Evolutionary conservation across 169 alveolate genomes (phyloP), one percentile per base, ranked within the genome.

Genomic region (Eimeria falciformis): DNA sequence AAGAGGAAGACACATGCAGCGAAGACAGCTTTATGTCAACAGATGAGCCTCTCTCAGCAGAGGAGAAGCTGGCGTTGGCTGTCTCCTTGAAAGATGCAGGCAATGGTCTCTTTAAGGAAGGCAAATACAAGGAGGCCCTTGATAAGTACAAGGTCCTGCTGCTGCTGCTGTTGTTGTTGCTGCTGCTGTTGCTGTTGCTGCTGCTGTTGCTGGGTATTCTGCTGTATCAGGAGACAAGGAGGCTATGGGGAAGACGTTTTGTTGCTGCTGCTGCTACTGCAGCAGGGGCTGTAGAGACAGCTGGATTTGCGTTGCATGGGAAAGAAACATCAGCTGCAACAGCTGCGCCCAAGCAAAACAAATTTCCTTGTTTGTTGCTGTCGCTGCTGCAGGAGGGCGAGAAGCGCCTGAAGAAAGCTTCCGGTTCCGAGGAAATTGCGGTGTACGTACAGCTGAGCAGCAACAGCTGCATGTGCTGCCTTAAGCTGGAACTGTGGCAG

Each of bases 381-480:
- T 23, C 29, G 53, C 53, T 27, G 5, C 53, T 37, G 73, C 90
- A 82, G 90, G 77, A 25, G 58, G 90, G 90, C 1, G 37, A 29
- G 78, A 62, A 62, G 75, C 46, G n/a, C 6, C 37, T 82, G 90
- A 82, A 82, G 79, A 62, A 43, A 12, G 18, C 65, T 53, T 25
- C 33, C 23, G 25, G 25, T 11, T 29, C 79, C 29, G 90, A 82
- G 23, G 90, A 77, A 23, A 82, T 29, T 11, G 27, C 73, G 23
- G 77, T 86, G 68, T 79, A 58, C 43, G 71, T 73, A n/a, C 83
- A 79, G 43, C 40, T 86, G 43, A 86, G 71, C 77, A 23, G 71
- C 66, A 86, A 86, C 58, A 45, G 69, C 1, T 62, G 83, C 47
- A 71, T 86, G 86, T 86, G 92, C 75, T 86, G 86, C 69, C 6